A percentile compares a stretch with the other conserved stretches of the same genome.
phyloP scores from a whole-genome alignment of 331 rosid genomes.

The Malus hybrid region DNA sequence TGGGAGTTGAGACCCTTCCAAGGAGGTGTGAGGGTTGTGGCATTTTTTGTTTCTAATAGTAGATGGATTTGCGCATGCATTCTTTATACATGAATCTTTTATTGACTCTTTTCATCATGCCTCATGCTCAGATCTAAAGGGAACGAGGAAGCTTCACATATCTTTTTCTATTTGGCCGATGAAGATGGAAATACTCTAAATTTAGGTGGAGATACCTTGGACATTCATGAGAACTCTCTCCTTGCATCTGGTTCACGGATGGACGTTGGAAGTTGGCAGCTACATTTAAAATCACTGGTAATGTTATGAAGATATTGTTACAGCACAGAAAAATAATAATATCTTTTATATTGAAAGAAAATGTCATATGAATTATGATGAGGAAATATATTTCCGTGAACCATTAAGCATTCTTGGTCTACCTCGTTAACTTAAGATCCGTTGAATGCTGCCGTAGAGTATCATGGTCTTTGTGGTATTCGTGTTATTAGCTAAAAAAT shows the following conservation, averaged over 20 bases:
- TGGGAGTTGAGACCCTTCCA: not conserved
- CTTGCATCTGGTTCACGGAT: constrained; percentile 72
- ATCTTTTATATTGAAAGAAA: not conserved
- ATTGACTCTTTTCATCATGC: constrained; percentile 13
- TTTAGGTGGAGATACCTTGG: constrained; percentile 42
- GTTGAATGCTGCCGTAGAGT: not conserved
- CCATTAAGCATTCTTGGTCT: not conserved
- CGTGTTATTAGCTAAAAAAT: not conserved
- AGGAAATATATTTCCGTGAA: not conserved
- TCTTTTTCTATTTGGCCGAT: constrained; percentile 93
- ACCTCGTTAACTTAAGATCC: not conserved
- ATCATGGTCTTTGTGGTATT: not conserved
- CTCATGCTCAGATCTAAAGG: constrained; percentile 41
- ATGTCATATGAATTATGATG: not conserved
- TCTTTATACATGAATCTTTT: not conserved
- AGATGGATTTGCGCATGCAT: not conserved
- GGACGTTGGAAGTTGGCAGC: constrained; percentile 95
- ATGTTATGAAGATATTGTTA: constrained; percentile 12
- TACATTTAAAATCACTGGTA: constrained; percentile 88
- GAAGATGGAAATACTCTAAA: constrained; percentile 61
- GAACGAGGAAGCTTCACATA: constrained; percentile 48
- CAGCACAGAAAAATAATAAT: not conserved
- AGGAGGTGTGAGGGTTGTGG: too few relatives aligned
- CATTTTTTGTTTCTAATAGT: not conserved
- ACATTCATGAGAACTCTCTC: constrained; percentile 42